Conservation (phyloP, 345 rosid species). For the Syzygium grande region DNA sequence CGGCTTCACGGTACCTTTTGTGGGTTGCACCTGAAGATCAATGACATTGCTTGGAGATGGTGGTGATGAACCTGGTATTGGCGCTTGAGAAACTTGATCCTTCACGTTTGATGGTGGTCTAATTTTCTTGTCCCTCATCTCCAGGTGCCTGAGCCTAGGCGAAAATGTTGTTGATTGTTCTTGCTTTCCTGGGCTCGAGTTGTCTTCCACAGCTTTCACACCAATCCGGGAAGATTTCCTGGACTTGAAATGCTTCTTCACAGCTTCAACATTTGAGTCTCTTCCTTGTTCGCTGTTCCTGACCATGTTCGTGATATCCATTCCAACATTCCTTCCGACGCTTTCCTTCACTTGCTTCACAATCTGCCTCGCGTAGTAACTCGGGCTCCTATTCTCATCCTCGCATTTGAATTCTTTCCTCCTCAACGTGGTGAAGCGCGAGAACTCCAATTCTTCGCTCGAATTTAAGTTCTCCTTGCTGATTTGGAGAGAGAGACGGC, state of each 20-base stretch:
- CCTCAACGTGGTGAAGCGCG: conserved; percentile 29
- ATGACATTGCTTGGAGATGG: neutral
- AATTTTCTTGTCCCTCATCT: neutral
- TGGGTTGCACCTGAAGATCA: conserved; percentile 4
- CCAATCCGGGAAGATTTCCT: neutral
- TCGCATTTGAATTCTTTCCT: conserved; percentile 42
- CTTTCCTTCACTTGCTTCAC: conserved; percentile 73
- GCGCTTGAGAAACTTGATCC: neutral
- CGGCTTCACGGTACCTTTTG: conserved; percentile 11
- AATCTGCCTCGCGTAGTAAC: conserved; percentile 62
- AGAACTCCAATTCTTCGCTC: conserved; percentile 21
- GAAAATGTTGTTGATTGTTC: conserved; percentile 21
- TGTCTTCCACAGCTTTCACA: conserved; percentile 6
- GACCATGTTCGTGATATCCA: conserved; percentile 71
- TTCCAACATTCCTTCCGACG: conserved; percentile 52
- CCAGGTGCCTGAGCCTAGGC: conserved; percentile 38
- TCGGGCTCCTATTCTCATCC: conserved; percentile 35
- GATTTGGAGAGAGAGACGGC: conserved; percentile 69
- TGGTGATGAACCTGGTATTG: conserved; percentile 15
- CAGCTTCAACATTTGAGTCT: conserved; percentile 24
- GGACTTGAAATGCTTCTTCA: conserved; percentile 41
- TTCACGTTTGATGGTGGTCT: neutral
- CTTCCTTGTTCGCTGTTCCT: conserved; percentile 31
- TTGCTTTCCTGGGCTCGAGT: conserved; percentile 13
- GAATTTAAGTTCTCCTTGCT: conserved; percentile 54